Evolutionary conservation across 1,284 basidiomycete species (phyloP).

Genomic region (Chalciporus sp.): DNA sequence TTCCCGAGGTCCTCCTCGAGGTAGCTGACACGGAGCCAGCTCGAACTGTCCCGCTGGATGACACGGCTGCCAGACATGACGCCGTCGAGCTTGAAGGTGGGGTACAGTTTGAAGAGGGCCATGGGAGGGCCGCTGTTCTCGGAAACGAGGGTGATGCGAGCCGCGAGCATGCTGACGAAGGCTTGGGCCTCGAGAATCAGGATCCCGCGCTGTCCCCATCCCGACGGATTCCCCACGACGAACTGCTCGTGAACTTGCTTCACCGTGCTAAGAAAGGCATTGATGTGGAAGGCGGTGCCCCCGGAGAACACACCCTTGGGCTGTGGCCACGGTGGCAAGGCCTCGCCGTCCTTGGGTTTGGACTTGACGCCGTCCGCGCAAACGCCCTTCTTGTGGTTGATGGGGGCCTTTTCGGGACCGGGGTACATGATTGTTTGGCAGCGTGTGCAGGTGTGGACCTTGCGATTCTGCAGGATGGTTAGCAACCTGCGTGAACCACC

Average conservation of each 20-base stretch:
- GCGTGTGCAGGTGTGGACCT: not conserved
- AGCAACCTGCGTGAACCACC: too few relatives aligned
- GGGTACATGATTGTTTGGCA: slow-evolving; percentile 5
- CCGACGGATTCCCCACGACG: not conserved
- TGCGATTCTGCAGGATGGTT: not conserved
- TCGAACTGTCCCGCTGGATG: not conserved
- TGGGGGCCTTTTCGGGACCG: not conserved
- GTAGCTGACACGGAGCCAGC: slow-evolving; percentile 1
- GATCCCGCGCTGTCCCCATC: not conserved
- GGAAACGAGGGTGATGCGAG: not conserved
- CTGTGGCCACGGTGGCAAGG: slow-evolving; percentile 3
- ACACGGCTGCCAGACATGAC: not conserved
- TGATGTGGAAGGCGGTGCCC: not conserved
- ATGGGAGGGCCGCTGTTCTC: not conserved
- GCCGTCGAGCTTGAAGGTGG: not conserved
- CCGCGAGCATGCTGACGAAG: not conserved
- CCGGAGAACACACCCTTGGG: slow-evolving; percentile 3
- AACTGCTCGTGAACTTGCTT: not conserved
- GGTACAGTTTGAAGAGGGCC: not conserved
- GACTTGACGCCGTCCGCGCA: slow-evolving; percentile 2
- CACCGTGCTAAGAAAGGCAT: not conserved
- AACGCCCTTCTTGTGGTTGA: slow-evolving; percentile 4
- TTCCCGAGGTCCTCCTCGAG: not conserved
- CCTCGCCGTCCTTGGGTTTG: not conserved
- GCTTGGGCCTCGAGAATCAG: not conserved